A percentile compares a stretch with the other conserved stretches of the same genome.
Conservation (phyloP, 2,329 filamentous ascomycete species). For the Knoxdaviesia capensis region DNA sequence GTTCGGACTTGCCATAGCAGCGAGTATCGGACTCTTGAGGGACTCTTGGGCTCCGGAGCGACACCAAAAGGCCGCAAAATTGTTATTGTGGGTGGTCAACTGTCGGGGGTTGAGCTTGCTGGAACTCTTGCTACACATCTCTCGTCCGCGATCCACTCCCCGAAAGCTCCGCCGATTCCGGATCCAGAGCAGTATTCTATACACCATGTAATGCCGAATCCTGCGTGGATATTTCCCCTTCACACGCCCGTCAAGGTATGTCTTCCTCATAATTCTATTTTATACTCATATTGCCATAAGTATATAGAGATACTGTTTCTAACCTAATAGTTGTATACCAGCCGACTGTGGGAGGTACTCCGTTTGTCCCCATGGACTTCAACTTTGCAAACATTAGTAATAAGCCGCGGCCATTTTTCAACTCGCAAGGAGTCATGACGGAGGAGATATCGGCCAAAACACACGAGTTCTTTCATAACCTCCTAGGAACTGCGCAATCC, state of each 20-base stretch:
- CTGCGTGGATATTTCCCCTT: conserved; percentile 51
- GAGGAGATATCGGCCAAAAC: conserved; percentile 31
- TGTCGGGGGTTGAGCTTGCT: conserved; percentile 64
- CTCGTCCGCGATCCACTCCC: conserved; percentile 39
- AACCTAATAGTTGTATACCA: conserved; percentile 11
- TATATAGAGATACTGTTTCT: background rate
- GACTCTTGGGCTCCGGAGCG: conserved; percentile 19
- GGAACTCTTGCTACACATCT: conserved; percentile 51
- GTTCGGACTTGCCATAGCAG: conserved; percentile 35
- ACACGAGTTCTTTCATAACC: conserved; percentile 27
- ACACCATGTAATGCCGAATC: conserved; percentile 48
- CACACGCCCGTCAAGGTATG: conserved; percentile 29
- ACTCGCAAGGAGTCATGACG: conserved; percentile 44
- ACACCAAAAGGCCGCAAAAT: conserved; percentile 33
- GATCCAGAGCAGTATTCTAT: conserved; percentile 33
- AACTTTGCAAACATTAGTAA: conserved; percentile 48
- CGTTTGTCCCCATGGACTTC: conserved; percentile 56
- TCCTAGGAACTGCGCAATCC: conserved; percentile 33
- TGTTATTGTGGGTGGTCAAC: conserved; percentile 58
- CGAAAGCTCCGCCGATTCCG: conserved; percentile 18
- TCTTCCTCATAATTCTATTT: background rate
- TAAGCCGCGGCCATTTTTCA: conserved; percentile 35
- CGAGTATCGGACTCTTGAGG: conserved; percentile 33
- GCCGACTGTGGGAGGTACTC: conserved; percentile 26
- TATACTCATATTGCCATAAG: background rate